Evolutionary conservation across 148 eudicot genomes (phyloP).

Genomic region (Camellia granthamiana): DNA sequence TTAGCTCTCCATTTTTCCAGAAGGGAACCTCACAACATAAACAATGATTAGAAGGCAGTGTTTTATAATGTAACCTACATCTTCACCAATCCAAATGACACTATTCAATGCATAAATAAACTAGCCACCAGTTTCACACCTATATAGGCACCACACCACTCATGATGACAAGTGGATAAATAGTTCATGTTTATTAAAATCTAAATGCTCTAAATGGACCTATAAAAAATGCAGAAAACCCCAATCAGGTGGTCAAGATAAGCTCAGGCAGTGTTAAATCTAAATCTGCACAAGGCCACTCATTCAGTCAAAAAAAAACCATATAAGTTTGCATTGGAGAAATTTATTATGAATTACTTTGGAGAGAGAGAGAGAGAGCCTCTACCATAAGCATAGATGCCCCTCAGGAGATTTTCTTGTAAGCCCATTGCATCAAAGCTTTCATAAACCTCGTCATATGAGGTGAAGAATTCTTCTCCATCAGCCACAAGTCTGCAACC

Average conservation of each 20-base stretch:
- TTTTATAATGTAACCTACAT: background rate
- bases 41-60: background rate
- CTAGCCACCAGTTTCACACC: background rate
- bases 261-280: background rate
- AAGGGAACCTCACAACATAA: background rate
- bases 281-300: background rate
- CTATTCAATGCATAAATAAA: background rate
- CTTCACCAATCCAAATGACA: background rate
- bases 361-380: too few relatives aligned
- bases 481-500: constrained; percentile 21
- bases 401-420: constrained; percentile 37
- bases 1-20: background rate
- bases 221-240: background rate
- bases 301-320: background rate
- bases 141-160: background rate
- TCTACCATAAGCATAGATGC: constrained; percentile 42
- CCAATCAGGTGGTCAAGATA: background rate
- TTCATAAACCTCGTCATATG: constrained; percentile 33
- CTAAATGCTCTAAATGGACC: background rate
- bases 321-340: background rate
- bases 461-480: constrained; percentile 32
- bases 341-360: background rate
- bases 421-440: constrained; percentile 46
- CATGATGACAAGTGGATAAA: background rate
- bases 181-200: background rate